Conservation (phyloP, 257 asterid genomes). For the Echites panduratus region DNA sequence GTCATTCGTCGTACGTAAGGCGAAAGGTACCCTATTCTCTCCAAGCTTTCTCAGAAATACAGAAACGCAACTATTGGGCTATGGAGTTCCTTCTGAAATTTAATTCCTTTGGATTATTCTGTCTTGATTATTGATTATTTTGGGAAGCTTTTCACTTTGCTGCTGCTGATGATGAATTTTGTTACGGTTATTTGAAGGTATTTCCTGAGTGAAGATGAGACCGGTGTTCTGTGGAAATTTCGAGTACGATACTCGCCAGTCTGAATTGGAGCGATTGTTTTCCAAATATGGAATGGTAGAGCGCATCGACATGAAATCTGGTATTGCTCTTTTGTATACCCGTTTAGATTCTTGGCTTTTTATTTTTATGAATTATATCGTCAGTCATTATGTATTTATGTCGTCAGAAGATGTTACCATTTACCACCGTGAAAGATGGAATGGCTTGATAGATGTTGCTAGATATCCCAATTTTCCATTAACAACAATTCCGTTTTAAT, state of each 20-base stretch:
- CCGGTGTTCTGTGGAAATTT: constrained; percentile 72
- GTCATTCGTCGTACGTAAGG: neutral
- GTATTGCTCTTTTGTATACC: constrained; percentile 22
- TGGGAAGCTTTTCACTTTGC: no score
- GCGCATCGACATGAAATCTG: constrained; percentile 88
- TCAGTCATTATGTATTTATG: neutral
- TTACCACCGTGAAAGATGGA: neutral
- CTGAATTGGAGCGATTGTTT: constrained; percentile 77
- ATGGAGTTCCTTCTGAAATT: neutral
- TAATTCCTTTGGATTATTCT: no score
- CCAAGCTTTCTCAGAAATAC: neutral
- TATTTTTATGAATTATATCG: neutral
- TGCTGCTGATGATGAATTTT: no score
- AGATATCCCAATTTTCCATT: neutral
- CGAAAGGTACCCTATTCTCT: neutral
- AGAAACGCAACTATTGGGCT: neutral
- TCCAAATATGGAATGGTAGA: constrained; percentile 80
- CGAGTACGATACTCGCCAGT: constrained; percentile 76
- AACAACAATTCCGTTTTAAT: neutral
- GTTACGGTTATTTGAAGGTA: no score
- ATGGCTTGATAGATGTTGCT: neutral
- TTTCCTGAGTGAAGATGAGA: no score
- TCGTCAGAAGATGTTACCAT: neutral
- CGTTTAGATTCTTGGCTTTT: neutral
- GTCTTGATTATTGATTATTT: no score